Evolutionary conservation across 176 grass and related monocot species (phyloP).

Genomic region (Carex myosuroides): DNA sequence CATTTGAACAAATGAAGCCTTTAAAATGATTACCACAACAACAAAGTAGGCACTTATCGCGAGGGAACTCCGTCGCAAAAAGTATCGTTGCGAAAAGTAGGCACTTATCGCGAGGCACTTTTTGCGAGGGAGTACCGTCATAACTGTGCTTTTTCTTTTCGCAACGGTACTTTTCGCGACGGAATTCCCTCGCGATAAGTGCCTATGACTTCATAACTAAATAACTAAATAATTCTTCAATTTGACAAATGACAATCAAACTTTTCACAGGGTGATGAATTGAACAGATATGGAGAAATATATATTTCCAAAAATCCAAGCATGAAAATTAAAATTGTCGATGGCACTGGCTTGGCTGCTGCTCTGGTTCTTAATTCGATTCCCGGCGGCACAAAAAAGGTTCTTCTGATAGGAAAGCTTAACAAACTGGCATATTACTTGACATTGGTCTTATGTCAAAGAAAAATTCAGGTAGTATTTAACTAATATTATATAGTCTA

Average conservation of each 20-base stretch:
- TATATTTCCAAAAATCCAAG: slow-evolving; percentile 78
- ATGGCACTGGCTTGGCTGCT: slow-evolving; percentile 85
- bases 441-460: slow-evolving; percentile 52
- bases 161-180: too few relatives aligned
- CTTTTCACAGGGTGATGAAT: slow-evolving; percentile 40
- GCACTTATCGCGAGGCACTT: too few relatives aligned
- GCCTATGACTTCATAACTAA: neutral
- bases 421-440: slow-evolving; percentile 55
- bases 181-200: too few relatives aligned
- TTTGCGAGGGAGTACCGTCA: too few relatives aligned
- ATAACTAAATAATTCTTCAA: neutral
- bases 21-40: neutral
- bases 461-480: slow-evolving; percentile 50
- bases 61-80: too few relatives aligned
- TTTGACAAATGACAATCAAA: neutral
- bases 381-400: slow-evolving; percentile 44
- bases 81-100: too few relatives aligned
- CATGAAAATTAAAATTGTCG: slow-evolving; percentile 60
- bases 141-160: too few relatives aligned
- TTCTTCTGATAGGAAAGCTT: slow-evolving; percentile 56
- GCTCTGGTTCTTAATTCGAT: slow-evolving; percentile 63
- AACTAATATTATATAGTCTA: neutral
- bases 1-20: neutral
- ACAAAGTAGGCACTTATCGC: too few relatives aligned
- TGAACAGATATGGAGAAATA: slow-evolving; percentile 56